Base-by-base conservation (phyloP, 1,284 basidiomycete genomes). In the Cutaneotrichosporon sp. region DNA sequence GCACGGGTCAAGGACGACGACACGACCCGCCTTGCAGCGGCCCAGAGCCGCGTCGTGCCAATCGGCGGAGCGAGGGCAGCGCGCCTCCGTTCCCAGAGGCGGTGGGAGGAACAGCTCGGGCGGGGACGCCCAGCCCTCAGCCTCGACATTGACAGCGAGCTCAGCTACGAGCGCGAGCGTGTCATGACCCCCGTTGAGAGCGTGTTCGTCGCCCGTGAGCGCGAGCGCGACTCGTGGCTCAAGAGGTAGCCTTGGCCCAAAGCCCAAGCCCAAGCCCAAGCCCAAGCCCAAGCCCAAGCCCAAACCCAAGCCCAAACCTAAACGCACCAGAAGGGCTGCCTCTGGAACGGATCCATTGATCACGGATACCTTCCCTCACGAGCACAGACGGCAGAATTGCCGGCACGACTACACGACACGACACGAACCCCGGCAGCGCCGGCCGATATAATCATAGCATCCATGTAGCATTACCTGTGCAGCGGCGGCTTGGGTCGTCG, bases 91-190 rank as follows among this genome's bases (percentile, higher is more conserved):
- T 13, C 51, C 51, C 51, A 53, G 30, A 13, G 51, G 7, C 14
- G 16, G 30, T 34, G 30, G 51, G 51, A 34, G 51, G 31, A 34
- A 16, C 30, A 10, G 8, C 18, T 18, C 30, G 51, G 26, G 51
- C 51, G 51, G 14, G 50, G 50, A 4, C 51, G 51, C 26, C 51
- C 51, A 16, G 30, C 51, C 13, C 31, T 53, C 14, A 18, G 14
- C 13, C 31, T 53, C 51, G 51, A 53, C 30, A 26, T 51, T 31
- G 51, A 32, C 14, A 31, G 26, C 8, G 51, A 53, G 51, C 13
- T 53, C 14, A 53, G 51, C 49, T 31, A 51, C 51, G 42, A 46
- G 42, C 30, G 9, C 30, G 51, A 53, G 51, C 51, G 51, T 13
- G 18, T 53, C 51, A 30, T n/a, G 16, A 53, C 51, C 14, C 51